phyloP scores from a whole-genome alignment of 2,329 filamentous ascomycete genomes.

The Pestalotiopsis sp. region DNA sequence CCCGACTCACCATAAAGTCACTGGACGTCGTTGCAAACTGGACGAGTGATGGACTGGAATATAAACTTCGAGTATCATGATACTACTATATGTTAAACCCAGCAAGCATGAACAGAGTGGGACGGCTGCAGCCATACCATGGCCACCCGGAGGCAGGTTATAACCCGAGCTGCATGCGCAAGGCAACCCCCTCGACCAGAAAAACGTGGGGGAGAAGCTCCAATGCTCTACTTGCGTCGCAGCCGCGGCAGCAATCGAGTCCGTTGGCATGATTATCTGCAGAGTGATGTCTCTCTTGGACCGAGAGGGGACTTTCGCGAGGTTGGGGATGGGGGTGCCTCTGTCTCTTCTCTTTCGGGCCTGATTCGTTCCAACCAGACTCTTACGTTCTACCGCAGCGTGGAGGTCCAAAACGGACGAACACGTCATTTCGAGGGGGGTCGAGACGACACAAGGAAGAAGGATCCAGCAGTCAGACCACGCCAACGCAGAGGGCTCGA shows the following conservation, averaged over 20 bases:
- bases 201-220: slow-evolving; percentile 25
- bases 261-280: slow-evolving; percentile 14
- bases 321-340: slow-evolving; percentile 1
- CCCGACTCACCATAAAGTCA: too few species aligned
- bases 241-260: background rate
- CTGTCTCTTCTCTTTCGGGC: background rate
- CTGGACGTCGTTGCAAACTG: background rate
- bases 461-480: background rate
- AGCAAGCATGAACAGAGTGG: background rate
- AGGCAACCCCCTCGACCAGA: background rate
- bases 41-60: background rate
- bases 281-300: slow-evolving; percentile 25
- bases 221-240: background rate
- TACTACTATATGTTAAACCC: background rate
- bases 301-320: slow-evolving; percentile 15
- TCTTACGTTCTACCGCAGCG: slow-evolving; percentile 5
- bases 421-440: slow-evolving; percentile 4
- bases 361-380: background rate
- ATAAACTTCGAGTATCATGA: background rate
- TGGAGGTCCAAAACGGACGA: background rate
- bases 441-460: background rate
- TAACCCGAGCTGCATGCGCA: slow-evolving; percentile 5
- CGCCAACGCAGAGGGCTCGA: background rate
- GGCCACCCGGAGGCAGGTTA: slow-evolving; percentile 3
- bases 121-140: background rate